Base-by-base conservation (phyloP, 2,329 filamentous ascomycete species). In the Colletotrichum shisoi region DNA sequence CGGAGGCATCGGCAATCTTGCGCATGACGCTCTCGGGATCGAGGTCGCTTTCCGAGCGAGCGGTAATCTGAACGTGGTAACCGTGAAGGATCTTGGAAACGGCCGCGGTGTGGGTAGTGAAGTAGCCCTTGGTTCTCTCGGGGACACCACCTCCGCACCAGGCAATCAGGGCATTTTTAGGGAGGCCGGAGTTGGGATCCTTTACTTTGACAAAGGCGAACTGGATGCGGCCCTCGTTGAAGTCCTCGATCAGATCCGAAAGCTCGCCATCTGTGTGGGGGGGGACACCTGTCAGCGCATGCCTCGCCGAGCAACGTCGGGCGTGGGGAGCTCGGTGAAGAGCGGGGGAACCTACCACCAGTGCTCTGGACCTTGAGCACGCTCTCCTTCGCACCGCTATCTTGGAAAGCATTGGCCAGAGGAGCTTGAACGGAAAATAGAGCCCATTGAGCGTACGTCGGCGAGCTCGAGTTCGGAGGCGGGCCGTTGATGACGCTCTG, bases 141-240 rank as follows among this genome's bases (percentile, higher is more conserved):
- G 95, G 95, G 17, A 99, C 95, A 73, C 95, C 95, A 76, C 96
- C 94, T 71, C 95, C 95, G 78, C 95, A 99, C 91, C 95, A 99
- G 71, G 91, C 94, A 76, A 99, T 93, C 71, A 99, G 85, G 67
- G 96, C 92, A 77, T 89, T 91, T 83, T 99, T 99, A 57, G 94
- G 93, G 17, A 99, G 87, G 24, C 82, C 83, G 3, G 91, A 92
- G 79, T 99, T 99, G 62, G 93, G 91, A 76, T 99, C 95, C 78
- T 94, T 97, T 81, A 99, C 90, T 81, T 96, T 97, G 74, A 95
- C 89, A 75, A 96, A 98, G 34, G 93, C 95, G 80, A 97, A 99
- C 80, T 99, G 95, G 72, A 99, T 91, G 74, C 93, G 91, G 62
- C 95, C 95, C 78, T 99, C 95, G 72, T 90, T 98, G 80, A 99